Conservation (phyloP, 441 rosid species). For the Viola pubescens region DNA sequence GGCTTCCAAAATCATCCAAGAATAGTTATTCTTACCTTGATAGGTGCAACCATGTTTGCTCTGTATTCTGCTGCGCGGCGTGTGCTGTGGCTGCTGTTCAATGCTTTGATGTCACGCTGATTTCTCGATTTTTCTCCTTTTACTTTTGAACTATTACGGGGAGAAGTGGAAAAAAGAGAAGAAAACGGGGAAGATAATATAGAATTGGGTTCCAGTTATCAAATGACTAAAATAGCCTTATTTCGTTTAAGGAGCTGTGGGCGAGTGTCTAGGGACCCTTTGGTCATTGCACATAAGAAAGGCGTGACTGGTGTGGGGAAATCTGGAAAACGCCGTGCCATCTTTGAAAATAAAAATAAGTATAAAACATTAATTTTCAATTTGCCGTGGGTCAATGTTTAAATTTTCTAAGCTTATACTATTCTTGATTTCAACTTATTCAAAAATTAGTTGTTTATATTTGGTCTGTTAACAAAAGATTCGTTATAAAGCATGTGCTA, state of each 20-base stretch:
- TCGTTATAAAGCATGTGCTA: too few relatives aligned
- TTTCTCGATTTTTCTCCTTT: not conserved
- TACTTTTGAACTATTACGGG: not conserved
- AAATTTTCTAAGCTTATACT: too few relatives aligned
- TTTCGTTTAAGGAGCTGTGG: too few relatives aligned
- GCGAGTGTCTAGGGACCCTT: too few relatives aligned
- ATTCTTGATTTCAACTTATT: too few relatives aligned
- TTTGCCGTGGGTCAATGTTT: too few relatives aligned
- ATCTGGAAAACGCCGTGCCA: too few relatives aligned
- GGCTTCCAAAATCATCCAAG: not conserved
- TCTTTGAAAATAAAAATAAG: too few relatives aligned
- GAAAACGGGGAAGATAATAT: not conserved
- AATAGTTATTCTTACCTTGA: conserved; percentile 16
- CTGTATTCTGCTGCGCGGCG: not conserved
- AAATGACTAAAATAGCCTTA: not conserved
- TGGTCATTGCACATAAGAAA: not conserved
- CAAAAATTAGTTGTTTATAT: too few relatives aligned
- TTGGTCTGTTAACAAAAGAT: too few relatives aligned
- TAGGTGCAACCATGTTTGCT: conserved; percentile 21
- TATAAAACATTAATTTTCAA: too few relatives aligned
- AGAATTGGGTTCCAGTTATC: not conserved
- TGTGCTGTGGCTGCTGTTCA: not conserved
- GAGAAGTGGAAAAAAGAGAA: not conserved
- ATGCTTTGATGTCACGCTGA: not conserved
- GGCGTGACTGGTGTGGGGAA: not conserved